Conservation (phyloP, 2,329 filamentous ascomycete species). For the Pseudopithomyces chartarum region DNA sequence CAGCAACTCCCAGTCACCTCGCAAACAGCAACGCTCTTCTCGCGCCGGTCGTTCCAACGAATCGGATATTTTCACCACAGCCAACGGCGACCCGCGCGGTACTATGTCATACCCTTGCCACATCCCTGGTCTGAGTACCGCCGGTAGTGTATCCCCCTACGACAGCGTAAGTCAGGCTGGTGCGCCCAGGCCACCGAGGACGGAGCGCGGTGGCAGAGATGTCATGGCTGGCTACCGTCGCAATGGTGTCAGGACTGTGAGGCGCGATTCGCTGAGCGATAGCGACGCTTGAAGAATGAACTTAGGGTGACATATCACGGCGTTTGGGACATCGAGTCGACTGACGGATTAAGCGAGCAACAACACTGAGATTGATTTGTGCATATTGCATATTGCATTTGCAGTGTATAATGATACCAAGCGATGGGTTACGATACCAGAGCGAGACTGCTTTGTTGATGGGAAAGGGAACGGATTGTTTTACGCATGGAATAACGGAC, state of each 20-base stretch:
- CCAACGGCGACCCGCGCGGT: slow-evolving; percentile 48
- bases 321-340: slow-evolving; percentile 1
- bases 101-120: slow-evolving; percentile 63
- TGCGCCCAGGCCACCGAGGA: slow-evolving; percentile 36
- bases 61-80: slow-evolving; percentile 46
- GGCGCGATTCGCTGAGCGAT: slow-evolving; percentile 61
- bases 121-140: slow-evolving; percentile 57
- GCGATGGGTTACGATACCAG: background rate
- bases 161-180: slow-evolving; percentile 49
- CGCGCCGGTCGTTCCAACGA: slow-evolving; percentile 25
- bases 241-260: slow-evolving; percentile 45
- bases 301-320: background rate
- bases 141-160: slow-evolving; percentile 25
- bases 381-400: slow-evolving; percentile 5
- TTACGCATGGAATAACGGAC: too few species aligned
- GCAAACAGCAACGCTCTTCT: slow-evolving; percentile 40
- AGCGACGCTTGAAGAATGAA: slow-evolving; percentile 45
- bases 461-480: too few species aligned
- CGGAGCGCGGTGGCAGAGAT: slow-evolving; percentile 43
- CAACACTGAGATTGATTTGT: background rate
- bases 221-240: slow-evolving; percentile 50
- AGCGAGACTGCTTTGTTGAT: background rate
- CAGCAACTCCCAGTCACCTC: slow-evolving; percentile 34
- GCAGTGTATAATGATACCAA: slow-evolving; percentile 8
- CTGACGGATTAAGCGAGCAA: background rate